Conservation (phyloP, 2,329 filamentous ascomycete species). For the Phaeosphaeria sp. region DNA sequence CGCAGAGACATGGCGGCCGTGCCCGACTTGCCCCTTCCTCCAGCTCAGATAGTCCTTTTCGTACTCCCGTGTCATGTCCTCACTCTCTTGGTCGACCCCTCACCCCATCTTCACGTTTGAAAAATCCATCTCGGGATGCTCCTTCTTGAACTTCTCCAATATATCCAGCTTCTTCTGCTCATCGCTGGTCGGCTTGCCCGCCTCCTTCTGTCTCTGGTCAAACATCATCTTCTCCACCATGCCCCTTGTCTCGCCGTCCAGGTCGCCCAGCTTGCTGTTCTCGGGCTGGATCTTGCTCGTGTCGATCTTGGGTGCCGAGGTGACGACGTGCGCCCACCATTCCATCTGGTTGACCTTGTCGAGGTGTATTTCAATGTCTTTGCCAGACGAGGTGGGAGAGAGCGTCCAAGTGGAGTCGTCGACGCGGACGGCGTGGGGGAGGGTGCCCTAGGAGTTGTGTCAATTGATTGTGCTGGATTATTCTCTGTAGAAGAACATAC, state of each 20-base stretch:
- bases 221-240: conserved; percentile 99
- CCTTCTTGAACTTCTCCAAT: conserved; percentile 84
- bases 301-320: conserved; percentile 86
- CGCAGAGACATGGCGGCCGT: background rate
- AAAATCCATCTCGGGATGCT: conserved; percentile 77
- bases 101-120: conserved; percentile 66
- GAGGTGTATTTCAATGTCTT: conserved; percentile 86
- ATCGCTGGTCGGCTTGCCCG: conserved; percentile 85
- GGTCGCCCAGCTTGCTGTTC: conserved; percentile 86
- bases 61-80: background rate
- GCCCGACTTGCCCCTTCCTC: background rate
- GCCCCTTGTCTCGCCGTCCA: conserved; percentile 90
- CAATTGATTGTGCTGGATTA: background rate
- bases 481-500: conserved; percentile 57
- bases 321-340: conserved; percentile 97
- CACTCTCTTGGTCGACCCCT: conserved; percentile 5
- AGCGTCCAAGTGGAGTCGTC: conserved; percentile 98
- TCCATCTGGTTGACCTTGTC: conserved; percentile 97
- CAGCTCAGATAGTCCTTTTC: background rate
- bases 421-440: conserved; percentile 77
- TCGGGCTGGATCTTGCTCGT: conserved; percentile 94
- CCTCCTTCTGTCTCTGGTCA: conserved; percentile 96
- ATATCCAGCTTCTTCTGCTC: conserved; percentile 96
- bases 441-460: conserved; percentile 68
- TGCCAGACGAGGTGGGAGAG: conserved; percentile 66